Evolutionary conservation across 176 grass and related monocot genomes (phyloP), one percentile per base, ranked within the genome.

Genomic region (Calamus simplicifolius): DNA sequence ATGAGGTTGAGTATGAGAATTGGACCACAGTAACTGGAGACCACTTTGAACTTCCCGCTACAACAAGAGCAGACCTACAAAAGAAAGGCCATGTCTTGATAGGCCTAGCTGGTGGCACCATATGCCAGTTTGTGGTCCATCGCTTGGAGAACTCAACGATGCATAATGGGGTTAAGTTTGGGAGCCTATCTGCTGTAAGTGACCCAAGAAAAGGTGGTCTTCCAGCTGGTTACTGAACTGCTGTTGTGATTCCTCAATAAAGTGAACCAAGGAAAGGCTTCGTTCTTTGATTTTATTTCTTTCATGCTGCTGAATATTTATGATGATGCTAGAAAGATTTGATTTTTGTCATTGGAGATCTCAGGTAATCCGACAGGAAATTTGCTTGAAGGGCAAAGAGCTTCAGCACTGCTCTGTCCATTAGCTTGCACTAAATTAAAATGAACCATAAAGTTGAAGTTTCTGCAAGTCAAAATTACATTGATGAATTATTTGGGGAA

Each of bases 191-290:
- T 27, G 87, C 87, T 54, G 83, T 90, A 15, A 96, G 92, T 48
- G 92, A 96, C 54, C 92, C 92, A 1, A 96, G 92, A 61, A 96
- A 96, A 75, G 92, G 92, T 30, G 92, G 92, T 66, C 5, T 96
- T 51, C 92, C 92, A 35, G 80, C 87, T 13, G 92, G 92, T n/a
- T 88, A 87, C 64, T 96, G 78, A 87, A 50, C 19, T 13, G 13
- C 6, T 51, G 49, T 5, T 38, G 28, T 60, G 17, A 30, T 60
- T 43, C 1, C 35, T 10, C 10, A 43, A 43, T 43, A 12, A 10
- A 43, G 7, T 43, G 35, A 43, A 43, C 8, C 7, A 43, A 43
- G 35, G 12, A 43, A 43, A 43, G 12, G 35, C 35, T 12, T 10
- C 35, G 12, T 43, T 13, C 6, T 43, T 43, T 43, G 35, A 43